Conservation (phyloP, 1,284 basidiomycete species). For the Ceratobasidium sp. region DNA sequence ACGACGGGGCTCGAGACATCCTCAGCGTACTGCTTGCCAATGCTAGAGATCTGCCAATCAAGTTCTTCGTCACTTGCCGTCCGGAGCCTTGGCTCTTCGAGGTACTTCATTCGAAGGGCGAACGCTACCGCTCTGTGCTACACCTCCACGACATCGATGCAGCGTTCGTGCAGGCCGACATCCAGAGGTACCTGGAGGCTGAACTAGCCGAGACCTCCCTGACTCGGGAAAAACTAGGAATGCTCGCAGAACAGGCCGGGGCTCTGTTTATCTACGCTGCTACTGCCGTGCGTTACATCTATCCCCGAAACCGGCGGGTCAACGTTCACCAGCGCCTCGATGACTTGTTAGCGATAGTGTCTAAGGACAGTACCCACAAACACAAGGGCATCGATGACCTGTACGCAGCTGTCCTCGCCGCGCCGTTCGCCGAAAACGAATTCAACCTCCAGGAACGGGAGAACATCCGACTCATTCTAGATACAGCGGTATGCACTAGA, state of each 20-base stretch:
- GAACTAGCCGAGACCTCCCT: background rate
- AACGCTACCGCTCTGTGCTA: background rate
- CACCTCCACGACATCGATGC: conserved; percentile 33
- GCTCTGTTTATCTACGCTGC: conserved; percentile 41
- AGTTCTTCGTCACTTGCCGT: conserved; percentile 16
- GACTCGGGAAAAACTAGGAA: background rate
- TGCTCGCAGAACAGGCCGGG: conserved; percentile 22
- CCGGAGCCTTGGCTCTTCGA: background rate
- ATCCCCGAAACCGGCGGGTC: background rate
- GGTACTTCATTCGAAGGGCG: background rate
- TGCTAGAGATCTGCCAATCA: background rate
- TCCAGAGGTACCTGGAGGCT: conserved; percentile 28
- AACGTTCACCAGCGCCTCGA: background rate
- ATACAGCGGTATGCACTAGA: background rate
- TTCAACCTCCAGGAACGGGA: background rate
- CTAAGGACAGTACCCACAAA: background rate
- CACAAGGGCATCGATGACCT: background rate
- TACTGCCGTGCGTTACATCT: conserved; percentile 11
- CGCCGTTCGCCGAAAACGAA: background rate
- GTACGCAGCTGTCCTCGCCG: background rate
- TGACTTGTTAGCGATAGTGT: background rate
- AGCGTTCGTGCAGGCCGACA: conserved; percentile 15
- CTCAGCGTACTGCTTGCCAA: background rate
- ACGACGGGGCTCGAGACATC: background rate
- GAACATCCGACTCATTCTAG: background rate